phyloP scores from a whole-genome alignment of 2,329 filamentous ascomycete genomes.

The Clonostachys rhizophaga region DNA sequence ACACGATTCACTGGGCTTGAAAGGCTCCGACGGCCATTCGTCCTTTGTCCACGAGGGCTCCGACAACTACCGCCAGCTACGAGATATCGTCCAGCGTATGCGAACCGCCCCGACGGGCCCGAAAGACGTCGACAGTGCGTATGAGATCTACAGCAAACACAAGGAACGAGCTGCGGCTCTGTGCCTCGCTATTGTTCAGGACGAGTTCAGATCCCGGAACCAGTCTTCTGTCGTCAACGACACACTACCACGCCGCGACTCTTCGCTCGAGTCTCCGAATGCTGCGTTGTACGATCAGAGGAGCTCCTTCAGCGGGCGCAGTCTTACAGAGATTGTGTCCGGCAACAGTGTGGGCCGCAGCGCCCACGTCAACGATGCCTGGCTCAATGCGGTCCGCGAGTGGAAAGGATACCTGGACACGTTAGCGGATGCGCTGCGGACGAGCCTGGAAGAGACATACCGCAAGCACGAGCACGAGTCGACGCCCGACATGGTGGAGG shows the following conservation, averaged over 20 bases:
- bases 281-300: conserved; percentile 24
- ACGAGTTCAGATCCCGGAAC: conserved; percentile 23
- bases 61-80: conserved; percentile 27
- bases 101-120: conserved; percentile 21
- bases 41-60: conserved; percentile 16
- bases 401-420: conserved; percentile 37
- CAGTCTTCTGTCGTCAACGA: conserved; percentile 12
- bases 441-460: conserved; percentile 38
- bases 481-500: conserved; percentile 33
- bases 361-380: conserved; percentile 19
- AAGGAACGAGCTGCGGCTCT: conserved; percentile 31
- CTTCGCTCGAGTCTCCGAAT: conserved; percentile 20
- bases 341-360: conserved; percentile 9
- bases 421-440: conserved; percentile 32
- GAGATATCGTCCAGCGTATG: conserved; percentile 26
- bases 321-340: conserved; percentile 22
- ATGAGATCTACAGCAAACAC: conserved; percentile 35
- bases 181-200: conserved; percentile 32
- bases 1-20: conserved; percentile 17
- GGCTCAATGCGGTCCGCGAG: conserved; percentile 32
- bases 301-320: conserved; percentile 29
- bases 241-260: conserved; percentile 16
- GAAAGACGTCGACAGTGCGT: conserved; percentile 35
- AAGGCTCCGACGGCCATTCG: conserved; percentile 13
- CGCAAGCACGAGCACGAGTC: conserved; percentile 36